phyloP scores from a whole-genome alignment of 2,329 filamentous ascomycete species.

The Penicillium sclerotigenum region DNA sequence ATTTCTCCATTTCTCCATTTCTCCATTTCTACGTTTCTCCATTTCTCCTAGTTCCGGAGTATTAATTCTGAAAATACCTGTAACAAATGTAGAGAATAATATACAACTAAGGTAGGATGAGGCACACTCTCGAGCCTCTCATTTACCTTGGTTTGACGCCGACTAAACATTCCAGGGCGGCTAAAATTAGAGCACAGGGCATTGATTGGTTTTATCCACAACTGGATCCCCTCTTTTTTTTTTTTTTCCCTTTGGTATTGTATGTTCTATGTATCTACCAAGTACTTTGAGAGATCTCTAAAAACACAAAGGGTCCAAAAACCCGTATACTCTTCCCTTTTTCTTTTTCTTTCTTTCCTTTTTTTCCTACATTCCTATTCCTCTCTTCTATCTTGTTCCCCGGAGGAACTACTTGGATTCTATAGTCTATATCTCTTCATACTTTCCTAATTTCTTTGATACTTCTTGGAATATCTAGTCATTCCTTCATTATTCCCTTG shows the following conservation, averaged over 20 bases:
- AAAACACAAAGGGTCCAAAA: constrained; percentile 19
- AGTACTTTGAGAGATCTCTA: too few relatives aligned
- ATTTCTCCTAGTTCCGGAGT: too few relatives aligned
- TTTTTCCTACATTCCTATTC: constrained; percentile 1
- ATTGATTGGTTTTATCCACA: constrained; percentile 23
- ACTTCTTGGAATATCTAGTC: background rate
- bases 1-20: too few relatives aligned
- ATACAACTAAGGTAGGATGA: constrained; percentile 6
- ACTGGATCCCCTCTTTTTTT: background rate
- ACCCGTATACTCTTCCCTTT: constrained; percentile 1
- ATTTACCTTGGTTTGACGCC: constrained; percentile 36
- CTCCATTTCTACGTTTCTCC: too few relatives aligned
- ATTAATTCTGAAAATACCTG: background rate
- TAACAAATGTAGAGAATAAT: background rate
- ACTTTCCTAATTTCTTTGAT: too few relatives aligned
- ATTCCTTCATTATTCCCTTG: background rate
- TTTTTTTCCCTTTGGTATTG: background rate
- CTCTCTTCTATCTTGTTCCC: constrained; percentile 29
- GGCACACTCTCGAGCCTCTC: constrained; percentile 22
- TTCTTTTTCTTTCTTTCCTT: constrained; percentile 3
- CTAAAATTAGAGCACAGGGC: constrained; percentile 40
- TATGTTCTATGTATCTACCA: too few relatives aligned
- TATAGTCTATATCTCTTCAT: too few relatives aligned
- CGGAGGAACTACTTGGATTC: constrained; percentile 39
- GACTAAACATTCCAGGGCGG: constrained; percentile 32